These are phyloP conservation scores for Glaciozyma martinii DNA, from an alignment of 768 basidiomycete genomes.

Conservation along the genomic window DNA sequence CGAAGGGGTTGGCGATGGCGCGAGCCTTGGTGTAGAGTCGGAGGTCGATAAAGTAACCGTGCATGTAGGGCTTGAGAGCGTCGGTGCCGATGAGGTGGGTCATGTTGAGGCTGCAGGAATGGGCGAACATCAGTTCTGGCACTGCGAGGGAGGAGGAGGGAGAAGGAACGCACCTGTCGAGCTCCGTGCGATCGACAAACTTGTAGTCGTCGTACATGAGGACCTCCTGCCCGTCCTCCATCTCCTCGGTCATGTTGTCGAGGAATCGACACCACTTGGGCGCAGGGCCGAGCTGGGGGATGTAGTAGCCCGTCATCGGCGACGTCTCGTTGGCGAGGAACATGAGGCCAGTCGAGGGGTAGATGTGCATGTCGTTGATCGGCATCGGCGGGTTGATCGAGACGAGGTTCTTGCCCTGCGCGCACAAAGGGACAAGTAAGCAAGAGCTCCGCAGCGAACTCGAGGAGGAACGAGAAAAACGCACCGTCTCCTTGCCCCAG, in stretches of 20 bases:
- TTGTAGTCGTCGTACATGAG: slow-evolving; percentile 92
- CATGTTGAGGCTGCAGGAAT: slow-evolving; percentile 65
- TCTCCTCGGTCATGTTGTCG: slow-evolving; percentile 95
- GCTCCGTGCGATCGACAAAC: slow-evolving; percentile 79
- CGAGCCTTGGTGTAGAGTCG: slow-evolving; percentile 93
- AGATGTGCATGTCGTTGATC: slow-evolving; percentile 80
- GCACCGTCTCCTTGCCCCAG: slow-evolving; percentile 70
- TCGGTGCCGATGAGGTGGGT: slow-evolving; percentile 91
- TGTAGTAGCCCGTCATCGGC: slow-evolving; percentile 85
- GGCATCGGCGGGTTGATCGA: slow-evolving; percentile 86
- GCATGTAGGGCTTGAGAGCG: slow-evolving; percentile 98
- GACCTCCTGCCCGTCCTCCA: slow-evolving; percentile 69
- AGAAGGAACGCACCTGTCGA: slow-evolving; percentile 57
- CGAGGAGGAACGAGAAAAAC: slow-evolving; percentile 19
- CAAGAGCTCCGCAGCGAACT: background rate
- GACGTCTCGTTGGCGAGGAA: slow-evolving; percentile 95
- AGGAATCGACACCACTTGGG: slow-evolving; percentile 96
- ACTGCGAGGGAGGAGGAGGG: background rate
- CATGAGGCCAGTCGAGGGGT: slow-evolving; percentile 78
- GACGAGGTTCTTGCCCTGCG: slow-evolving; percentile 70
- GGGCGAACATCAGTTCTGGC: background rate
- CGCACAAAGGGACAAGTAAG: slow-evolving; percentile 4
- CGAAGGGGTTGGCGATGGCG: slow-evolving; percentile 90
- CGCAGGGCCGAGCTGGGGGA: slow-evolving; percentile 92
- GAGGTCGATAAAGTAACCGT: slow-evolving; percentile 94